Evolutionary conservation across 2,329 filamentous ascomycete species (phyloP), one percentile per base, ranked within the genome.

Genomic region (Colletotrichum sp.): DNA sequence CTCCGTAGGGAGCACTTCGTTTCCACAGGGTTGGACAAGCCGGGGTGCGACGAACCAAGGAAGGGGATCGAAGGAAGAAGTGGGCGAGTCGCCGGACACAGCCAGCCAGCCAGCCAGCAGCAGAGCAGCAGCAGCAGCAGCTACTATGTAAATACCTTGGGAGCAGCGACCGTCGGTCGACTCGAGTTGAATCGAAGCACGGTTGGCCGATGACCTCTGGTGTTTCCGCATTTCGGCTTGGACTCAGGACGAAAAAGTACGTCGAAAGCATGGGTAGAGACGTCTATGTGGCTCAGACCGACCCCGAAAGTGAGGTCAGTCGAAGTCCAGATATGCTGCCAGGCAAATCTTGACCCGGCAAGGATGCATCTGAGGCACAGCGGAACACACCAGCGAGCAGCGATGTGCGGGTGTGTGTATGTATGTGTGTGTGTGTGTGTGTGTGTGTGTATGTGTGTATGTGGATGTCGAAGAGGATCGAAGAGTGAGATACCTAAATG

Each of bases 11-110:
- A 73, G 71, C 62, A 33, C 43, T 66, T 71, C 62, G 68, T 73
- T 73, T 73, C 71, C 68, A 73, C 71, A 71, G 71, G 61, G 68
- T 73, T 71, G 68, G 68, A 62, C 71, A 65, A 71, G 61, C 71
- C 68, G 55, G 71, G 71, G 71, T 73, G 68, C 62, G 34, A 66
- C 68, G 71, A 73, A 73, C 71, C 71, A 66, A 66, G 62, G 71
- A 66, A 73, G 62, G 71, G 68, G 61, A 73, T 71, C 71, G 71
- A 73, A 71, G 68, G 62, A 73, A 71, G 68, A 73, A 71, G 71
- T 63, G 68, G 71, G 71, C 62, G 62, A 62, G 67, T 73, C 62
- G 63, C 57, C 18, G 24, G 31, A 57, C 71, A 66, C 36, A 59
- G 54, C 59, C 33, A 62, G 67, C 66, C 33, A 62, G 21, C 66